Conservation (phyloP, 2,329 filamentous ascomycete genomes). For the Septoria petroselini region DNA sequence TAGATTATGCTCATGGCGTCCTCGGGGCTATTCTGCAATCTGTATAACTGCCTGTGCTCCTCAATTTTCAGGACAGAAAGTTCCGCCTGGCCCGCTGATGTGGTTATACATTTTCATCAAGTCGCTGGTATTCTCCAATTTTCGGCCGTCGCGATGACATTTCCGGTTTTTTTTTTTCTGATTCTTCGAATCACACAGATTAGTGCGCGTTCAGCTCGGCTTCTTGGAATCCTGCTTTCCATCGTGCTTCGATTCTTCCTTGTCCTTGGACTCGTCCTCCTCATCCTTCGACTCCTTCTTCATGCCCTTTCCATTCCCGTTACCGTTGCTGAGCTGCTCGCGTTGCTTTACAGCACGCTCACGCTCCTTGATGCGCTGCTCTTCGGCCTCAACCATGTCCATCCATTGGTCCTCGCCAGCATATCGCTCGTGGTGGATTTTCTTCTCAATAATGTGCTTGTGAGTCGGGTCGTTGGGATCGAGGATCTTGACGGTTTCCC, state of each 20-base stretch:
- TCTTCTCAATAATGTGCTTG: slow-evolving; percentile 81
- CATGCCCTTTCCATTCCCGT: slow-evolving; percentile 12
- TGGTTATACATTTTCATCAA: no score
- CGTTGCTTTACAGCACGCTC: slow-evolving; percentile 39
- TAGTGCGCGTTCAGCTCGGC: slow-evolving; percentile 26
- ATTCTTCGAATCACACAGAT: not conserved
- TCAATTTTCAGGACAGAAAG: no score
- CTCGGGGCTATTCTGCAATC: no score
- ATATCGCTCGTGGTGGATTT: slow-evolving; percentile 81
- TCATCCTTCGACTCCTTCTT: slow-evolving; percentile 11
- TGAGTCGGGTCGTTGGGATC: slow-evolving; percentile 80
- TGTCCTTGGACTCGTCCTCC: slow-evolving; percentile 12
- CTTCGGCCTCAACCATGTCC: slow-evolving; percentile 81
- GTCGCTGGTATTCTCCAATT: no score
- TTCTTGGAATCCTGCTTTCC: slow-evolving; percentile 23
- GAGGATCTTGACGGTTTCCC: slow-evolving; percentile 78
- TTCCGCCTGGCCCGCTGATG: no score
- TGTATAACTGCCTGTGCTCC: no score
- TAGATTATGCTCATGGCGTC: no score
- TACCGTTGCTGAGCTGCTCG: slow-evolving; percentile 23
- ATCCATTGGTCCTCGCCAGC: slow-evolving; percentile 91
- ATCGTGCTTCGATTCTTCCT: slow-evolving; percentile 17
- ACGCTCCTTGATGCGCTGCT: slow-evolving; percentile 57
- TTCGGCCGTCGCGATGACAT: no score
- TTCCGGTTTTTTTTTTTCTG: no score